Conservation (phyloP, 2,329 filamentous ascomycete species). For the Bipolaris bicolor region DNA sequence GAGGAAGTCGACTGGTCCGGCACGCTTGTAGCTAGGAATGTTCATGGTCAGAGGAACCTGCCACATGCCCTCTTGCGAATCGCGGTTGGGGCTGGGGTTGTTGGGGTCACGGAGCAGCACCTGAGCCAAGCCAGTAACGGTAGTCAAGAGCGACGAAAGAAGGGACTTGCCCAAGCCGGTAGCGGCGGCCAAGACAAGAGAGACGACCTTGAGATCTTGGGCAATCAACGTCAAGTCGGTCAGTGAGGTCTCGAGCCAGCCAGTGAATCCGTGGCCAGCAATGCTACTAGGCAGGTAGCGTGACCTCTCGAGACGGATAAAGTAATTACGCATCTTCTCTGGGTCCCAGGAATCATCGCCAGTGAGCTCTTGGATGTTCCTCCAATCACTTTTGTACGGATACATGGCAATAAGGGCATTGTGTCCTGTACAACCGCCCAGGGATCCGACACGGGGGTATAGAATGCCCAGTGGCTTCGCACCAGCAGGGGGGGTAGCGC, state of each 20-base stretch:
- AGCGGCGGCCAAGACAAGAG: conserved; percentile 57
- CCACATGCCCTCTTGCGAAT: conserved; percentile 58
- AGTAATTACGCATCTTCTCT: conserved; percentile 65
- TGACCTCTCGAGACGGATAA: conserved; percentile 59
- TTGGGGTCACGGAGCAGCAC: conserved; percentile 60
- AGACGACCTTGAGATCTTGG: conserved; percentile 60
- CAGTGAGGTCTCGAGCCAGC: conserved; percentile 61
- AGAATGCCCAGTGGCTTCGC: conserved; percentile 59
- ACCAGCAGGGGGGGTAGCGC: conserved; percentile 58
- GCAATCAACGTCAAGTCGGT: conserved; percentile 59
- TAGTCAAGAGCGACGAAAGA: conserved; percentile 44
- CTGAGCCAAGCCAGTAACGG: conserved; percentile 53
- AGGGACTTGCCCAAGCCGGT: conserved; percentile 55
- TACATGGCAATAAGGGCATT: conserved; percentile 65
- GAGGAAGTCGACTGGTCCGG: conserved; percentile 62
- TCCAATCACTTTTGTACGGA: conserved; percentile 64
- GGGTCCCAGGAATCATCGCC: conserved; percentile 66
- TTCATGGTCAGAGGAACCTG: conserved; percentile 64
- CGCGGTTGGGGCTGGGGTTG: conserved; percentile 52
- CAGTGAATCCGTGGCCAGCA: conserved; percentile 62
- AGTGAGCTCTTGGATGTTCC: conserved; percentile 62
- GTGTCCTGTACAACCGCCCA: conserved; percentile 65
- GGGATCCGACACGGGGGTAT: conserved; percentile 62
- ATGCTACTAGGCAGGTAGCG: conserved; percentile 55
- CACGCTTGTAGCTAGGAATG: conserved; percentile 50